Conservation (phyloP, 371 early-diverging fungal species). For the Batkoa obscura region DNA sequence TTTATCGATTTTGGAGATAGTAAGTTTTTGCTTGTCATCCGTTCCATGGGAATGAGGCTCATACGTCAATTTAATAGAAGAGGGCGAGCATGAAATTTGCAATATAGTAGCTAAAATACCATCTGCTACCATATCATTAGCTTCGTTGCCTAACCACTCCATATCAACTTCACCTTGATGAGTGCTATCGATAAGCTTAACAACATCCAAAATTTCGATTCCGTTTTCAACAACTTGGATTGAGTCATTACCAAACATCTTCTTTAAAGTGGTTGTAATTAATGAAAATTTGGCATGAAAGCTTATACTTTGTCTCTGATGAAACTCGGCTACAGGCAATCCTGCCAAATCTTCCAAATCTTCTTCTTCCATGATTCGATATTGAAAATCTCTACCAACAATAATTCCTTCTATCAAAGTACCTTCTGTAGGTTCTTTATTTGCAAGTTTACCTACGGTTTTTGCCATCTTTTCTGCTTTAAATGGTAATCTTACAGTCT, state of each 20-base stretch:
- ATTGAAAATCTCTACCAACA: conserved; percentile 75
- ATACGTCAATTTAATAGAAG: conserved; percentile 52
- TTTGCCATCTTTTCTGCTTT: conserved; percentile 88
- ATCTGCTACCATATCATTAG: conserved; percentile 93
- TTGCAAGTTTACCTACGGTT: conserved; percentile 72
- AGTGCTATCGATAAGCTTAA: not conserved
- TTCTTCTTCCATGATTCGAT: conserved; percentile 56
- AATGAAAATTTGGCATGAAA: conserved; percentile 60
- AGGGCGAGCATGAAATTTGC: conserved; percentile 72
- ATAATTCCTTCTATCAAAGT: conserved; percentile 62
- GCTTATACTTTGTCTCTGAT: conserved; percentile 60
- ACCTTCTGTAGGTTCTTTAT: conserved; percentile 29
- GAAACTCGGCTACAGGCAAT: conserved; percentile 47
- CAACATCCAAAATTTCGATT: conserved; percentile 6
- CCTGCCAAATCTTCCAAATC: conserved; percentile 67
- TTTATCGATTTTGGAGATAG: too few species aligned
- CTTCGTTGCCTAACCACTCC: conserved; percentile 82
- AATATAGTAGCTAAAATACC: conserved; percentile 71
- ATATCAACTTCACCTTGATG: conserved; percentile 21
- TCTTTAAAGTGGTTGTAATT: conserved; percentile 70
- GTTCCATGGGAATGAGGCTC: too few species aligned
- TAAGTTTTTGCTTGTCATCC: too few species aligned
- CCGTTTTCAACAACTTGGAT: conserved; percentile 11
- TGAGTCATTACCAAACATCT: conserved; percentile 67
- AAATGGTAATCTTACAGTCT: conserved; percentile 83